These are phyloP conservation scores for Geranium incanum DNA, from an alignment of 441 rosid genomes.

Conservation along the genomic window DNA sequence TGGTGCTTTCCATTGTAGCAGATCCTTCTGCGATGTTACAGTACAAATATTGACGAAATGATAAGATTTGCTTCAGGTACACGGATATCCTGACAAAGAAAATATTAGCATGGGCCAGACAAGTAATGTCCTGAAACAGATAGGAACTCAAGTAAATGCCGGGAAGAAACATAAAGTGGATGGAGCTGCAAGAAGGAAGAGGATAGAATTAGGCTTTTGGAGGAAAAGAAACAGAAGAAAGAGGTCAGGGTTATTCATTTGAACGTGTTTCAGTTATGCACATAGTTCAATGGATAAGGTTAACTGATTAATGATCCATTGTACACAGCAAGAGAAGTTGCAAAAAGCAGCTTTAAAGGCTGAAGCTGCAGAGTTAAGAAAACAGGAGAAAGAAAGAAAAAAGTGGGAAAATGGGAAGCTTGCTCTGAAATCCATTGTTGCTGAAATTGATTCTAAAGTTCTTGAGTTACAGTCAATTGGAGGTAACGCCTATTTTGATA, in stretches of 20 bases:
- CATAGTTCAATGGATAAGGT: conserved; percentile 12
- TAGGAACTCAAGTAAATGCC: conserved; percentile 20
- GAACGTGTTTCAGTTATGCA: conserved; percentile 8
- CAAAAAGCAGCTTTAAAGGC: conserved; percentile 74
- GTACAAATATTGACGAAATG: conserved; percentile 15
- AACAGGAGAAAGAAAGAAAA: conserved; percentile 62
- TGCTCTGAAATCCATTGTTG: conserved; percentile 76
- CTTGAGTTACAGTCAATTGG: conserved; percentile 75
- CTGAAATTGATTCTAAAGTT: conserved; percentile 68
- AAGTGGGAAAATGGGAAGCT: conserved; percentile 93
- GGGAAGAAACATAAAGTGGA: conserved; percentile 26
- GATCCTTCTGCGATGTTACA: neutral
- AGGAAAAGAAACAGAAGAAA: conserved; percentile 74
- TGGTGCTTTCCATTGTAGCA: neutral
- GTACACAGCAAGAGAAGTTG: conserved; percentile 69
- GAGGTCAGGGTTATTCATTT: conserved; percentile 38
- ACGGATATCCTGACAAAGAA: conserved; percentile 46
- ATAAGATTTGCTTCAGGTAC: conserved; percentile 37
- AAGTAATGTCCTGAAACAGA: conserved; percentile 23
- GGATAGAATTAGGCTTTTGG: conserved; percentile 46
- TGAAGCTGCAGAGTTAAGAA: conserved; percentile 71
- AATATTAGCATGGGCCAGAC: conserved; percentile 38
- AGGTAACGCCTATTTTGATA: conserved; percentile 36
- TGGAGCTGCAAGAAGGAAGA: conserved; percentile 44
- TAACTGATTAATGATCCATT: conserved; percentile 23